phyloP scores from a whole-genome alignment of 2,329 filamentous ascomycete species.

The Aspergillus novofumigatus region DNA sequence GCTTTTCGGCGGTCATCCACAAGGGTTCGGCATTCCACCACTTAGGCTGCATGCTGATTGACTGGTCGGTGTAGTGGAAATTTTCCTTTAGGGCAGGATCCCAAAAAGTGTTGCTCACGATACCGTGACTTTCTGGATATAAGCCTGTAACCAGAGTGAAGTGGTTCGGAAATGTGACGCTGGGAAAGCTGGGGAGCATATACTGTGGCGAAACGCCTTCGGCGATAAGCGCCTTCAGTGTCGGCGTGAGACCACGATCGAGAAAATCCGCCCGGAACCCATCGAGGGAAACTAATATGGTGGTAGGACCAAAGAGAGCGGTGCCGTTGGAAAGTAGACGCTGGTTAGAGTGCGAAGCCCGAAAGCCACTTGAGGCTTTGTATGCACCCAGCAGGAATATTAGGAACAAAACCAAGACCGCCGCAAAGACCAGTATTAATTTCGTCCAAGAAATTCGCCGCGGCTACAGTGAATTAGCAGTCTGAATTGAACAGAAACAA shows the following conservation, averaged over 20 bases:
- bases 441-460: constrained; percentile 26
- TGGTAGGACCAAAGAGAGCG: constrained; percentile 83
- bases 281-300: constrained; percentile 88
- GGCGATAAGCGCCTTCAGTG: constrained; percentile 70
- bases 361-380: constrained; percentile 45
- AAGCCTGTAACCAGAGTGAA: constrained; percentile 89
- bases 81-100: constrained; percentile 71
- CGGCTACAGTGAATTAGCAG: constrained; percentile 10
- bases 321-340: constrained; percentile 69
- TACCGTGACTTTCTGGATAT: constrained; percentile 86
- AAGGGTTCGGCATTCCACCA: constrained; percentile 96
- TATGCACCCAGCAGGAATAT: constrained; percentile 55
- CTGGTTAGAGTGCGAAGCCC: constrained; percentile 20
- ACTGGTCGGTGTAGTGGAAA: constrained; percentile 81
- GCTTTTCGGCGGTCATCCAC: constrained; percentile 86
- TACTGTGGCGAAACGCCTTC: constrained; percentile 85
- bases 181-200: constrained; percentile 93
- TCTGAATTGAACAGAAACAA: constrained; percentile 5
- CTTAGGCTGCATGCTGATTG: constrained; percentile 71
- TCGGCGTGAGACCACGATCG: constrained; percentile 75
- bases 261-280: constrained; percentile 95
- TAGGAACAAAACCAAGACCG: constrained; percentile 51
- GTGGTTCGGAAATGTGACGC: constrained; percentile 94
- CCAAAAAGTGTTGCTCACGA: constrained; percentile 95
- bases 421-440: constrained; percentile 38